Evolutionary conservation across 768 basidiomycete genomes (phyloP), one percentile per base, ranked within the genome.

Genomic region (Basidioascus undulatus): DNA sequence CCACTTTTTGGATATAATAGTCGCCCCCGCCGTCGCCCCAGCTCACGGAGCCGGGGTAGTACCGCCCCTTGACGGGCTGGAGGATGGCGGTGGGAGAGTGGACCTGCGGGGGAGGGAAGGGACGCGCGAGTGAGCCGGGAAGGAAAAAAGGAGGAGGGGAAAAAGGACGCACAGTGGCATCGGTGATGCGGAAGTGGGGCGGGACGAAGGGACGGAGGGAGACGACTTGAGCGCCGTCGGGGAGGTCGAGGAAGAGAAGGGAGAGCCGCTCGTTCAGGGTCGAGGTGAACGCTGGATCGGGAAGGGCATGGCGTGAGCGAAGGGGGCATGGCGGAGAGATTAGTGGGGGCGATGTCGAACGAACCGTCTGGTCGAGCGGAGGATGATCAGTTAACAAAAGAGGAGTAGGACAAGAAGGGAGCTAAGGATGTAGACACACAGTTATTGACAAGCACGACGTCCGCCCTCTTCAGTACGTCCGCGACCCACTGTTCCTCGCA

Each of bases 181-280:
- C 75, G 0, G 78, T 82, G 43, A 92, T 63, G 28, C 79, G 71
- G 32, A 74, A 76, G 49, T 75, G 63, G 19, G 61, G 57, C 0
- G 71, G 69, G 25, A 74, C 68, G 42, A 86, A 92, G 1, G 84
- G 82, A 44, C 76, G 72, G 15, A 98, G 61, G 16, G 81, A 84
- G 28, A 96, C 70, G 35, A 98, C 78, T 36, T 74, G 74, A 0
- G 86, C 83, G 16, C 82, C 81, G 44, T 89, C 82, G 53, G 84
- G 92, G 44, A 96, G 62, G 53, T 98, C 92, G 41, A 98, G 63
- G 59, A 96, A 96, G 52, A 83, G 77, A 23, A 78, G 74, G 34
- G 78, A 67, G 13, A 98, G 61, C 1, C 74, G 70, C 52, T 82
- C 80, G 57, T 94, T 96, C 45, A 96, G 55, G 2, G 51, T 41